Percentiles rank a stretch among this genome's conserved stretches.
These are phyloP conservation scores for Ganoderma sp. DNA, from an alignment of 1,284 basidiomycete genomes.

Conservation along the genomic window DNA sequence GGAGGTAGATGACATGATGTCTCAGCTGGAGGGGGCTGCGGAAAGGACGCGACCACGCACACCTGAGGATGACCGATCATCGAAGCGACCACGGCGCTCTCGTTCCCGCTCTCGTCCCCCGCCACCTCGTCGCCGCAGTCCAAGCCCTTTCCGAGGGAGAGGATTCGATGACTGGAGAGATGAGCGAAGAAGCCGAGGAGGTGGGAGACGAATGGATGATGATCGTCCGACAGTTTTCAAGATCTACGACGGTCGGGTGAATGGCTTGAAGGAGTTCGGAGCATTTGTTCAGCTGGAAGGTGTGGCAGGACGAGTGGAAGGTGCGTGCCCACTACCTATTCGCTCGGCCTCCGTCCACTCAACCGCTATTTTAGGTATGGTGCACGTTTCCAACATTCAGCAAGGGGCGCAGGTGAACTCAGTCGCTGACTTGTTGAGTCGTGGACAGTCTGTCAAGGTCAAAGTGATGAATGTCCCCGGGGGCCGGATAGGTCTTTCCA, in stretches of 20 bases:
- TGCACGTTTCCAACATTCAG: constrained; percentile 94
- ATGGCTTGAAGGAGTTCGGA: constrained; percentile 93
- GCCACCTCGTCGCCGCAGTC: constrained; percentile 54
- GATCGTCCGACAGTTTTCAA: constrained; percentile 91
- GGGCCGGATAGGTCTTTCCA: constrained; percentile 83
- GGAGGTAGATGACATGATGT: constrained; percentile 89
- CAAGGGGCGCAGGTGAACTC: constrained; percentile 84
- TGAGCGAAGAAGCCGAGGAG: constrained; percentile 47
- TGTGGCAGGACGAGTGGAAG: constrained; percentile 84
- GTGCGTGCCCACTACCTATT: constrained; percentile 50
- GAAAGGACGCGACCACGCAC: constrained; percentile 59
- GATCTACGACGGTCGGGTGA: constrained; percentile 90
- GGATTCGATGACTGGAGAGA: constrained; percentile 52
- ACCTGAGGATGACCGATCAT: constrained; percentile 51
- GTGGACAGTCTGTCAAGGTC: constrained; percentile 89
- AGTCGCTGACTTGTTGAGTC: constrained; percentile 83
- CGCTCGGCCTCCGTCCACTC: constrained; percentile 40
- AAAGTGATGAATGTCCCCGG: constrained; percentile 96
- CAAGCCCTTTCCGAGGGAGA: constrained; percentile 60
- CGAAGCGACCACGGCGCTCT: constrained; percentile 63
- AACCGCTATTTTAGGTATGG: constrained; percentile 71
- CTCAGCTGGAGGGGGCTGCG: constrained; percentile 71
- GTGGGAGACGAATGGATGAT: constrained; percentile 72
- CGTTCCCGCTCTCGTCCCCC: constrained; percentile 49
- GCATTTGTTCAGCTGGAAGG: constrained; percentile 93